Evolutionary conservation across 2,329 filamentous ascomycete species (phyloP).

Genomic region (Paecilomyces sp.): DNA sequence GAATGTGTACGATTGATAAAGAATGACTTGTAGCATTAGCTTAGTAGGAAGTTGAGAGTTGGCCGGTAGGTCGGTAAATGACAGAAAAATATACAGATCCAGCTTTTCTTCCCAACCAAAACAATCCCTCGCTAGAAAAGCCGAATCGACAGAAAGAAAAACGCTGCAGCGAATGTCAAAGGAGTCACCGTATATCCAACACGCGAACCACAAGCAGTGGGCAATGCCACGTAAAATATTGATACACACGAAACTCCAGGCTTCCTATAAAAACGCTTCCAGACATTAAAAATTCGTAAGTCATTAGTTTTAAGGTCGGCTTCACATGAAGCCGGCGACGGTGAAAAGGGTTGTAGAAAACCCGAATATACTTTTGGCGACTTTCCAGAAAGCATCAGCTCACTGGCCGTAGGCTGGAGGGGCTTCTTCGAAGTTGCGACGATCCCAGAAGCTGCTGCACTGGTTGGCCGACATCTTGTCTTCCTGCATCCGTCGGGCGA

Average conservation of each 20-base stretch:
- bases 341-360: not conserved
- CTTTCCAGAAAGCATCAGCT: constrained; percentile 1
- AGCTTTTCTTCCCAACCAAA: not conserved
- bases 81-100: not conserved
- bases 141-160: not conserved
- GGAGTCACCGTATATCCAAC: not conserved
- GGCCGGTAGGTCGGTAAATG: not conserved
- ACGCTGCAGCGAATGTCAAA: not conserved
- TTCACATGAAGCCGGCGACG: not conserved
- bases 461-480: constrained; percentile 54
- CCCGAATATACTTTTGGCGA: not conserved
- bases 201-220: not conserved
- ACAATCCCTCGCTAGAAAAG: not conserved
- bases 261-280: constrained; percentile 3
- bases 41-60: not conserved
- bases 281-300: constrained; percentile 10
- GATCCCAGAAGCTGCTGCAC: constrained; percentile 31
- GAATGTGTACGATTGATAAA: not conserved
- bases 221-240: not conserved
- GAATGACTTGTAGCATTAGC: not conserved
- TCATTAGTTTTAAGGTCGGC: constrained; percentile 14
- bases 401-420: constrained; percentile 40
- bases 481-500: constrained; percentile 75
- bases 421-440: constrained; percentile 26
- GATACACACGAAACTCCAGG: not conserved